Base-by-base conservation (phyloP, 305 asterid species). In the Nicotiana rustica region DNA sequence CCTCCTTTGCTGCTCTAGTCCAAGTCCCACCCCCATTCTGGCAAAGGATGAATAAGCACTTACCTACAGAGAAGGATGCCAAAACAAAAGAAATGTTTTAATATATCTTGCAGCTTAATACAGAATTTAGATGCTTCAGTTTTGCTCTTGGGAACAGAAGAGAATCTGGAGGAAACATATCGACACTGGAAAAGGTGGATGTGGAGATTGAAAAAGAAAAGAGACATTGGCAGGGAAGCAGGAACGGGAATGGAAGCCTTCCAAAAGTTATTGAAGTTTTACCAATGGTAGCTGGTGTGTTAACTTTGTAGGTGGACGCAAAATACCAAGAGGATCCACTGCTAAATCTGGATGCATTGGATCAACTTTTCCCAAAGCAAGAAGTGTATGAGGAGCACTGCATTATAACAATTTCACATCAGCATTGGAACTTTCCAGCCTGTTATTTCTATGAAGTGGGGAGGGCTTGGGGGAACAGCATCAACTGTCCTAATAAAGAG, bases 341-440 rank as follows among this genome's bases (percentile, higher is more conserved):
- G 88, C 86, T 73, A 95, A 88, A 88, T 95, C 98, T 61, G 92
- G 93, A 88, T 95, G 97, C 88, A 86, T 87, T 67, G 91, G 97
- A 88, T 96, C 98, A 68, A 96, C 97, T 88, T 93, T 95, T 41
- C 99, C 98, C 97, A 95, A 87, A 69, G 97, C 98, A 87, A 96
- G 98, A 81, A 96, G 98, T 44, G 96, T 84, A 88, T 95, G 99
- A 71, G 98, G 97, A 83, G 98, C 98, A 90, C 99, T 96, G 92
- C 83, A 89, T 65, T 76, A 84, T 61, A 79, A 79, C 66, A 76
- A 21, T 1, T 76, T 55, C 66, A 76, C 29, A 18, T 76, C n/a
- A 76, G 49, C 71, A 61, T 83, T 81, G 80, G 33, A 55, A n/a
- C 65, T 6, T 36, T 70, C 81, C 52, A 70, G 82, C 56, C 81